Evolutionary conservation across 768 basidiomycete genomes (phyloP), one percentile per base, ranked within the genome.

Genomic region (Tylopilus balloui): DNA sequence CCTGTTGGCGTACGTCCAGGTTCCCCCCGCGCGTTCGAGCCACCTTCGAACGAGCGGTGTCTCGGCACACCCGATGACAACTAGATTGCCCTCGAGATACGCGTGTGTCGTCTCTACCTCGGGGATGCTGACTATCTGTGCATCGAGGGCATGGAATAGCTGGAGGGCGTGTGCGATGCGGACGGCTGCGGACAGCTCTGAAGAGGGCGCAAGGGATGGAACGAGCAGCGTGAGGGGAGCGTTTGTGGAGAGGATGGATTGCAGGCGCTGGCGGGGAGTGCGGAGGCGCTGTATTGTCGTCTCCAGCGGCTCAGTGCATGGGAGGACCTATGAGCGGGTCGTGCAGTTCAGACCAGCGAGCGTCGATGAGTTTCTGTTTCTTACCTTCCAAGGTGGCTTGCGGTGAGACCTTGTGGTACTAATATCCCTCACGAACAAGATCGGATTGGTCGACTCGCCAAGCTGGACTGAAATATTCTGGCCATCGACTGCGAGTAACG

Each of bases 101-200:
- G 17, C 12, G 7, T 6, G 43, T 7, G 41, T 10, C 10, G 1
- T 71, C 75, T 53, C 55, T 53, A 55, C 19, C 32, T 67, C 65
- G 35, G 42, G 11, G 41, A 56, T 75, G 76, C 28, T 62, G 54
- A 42, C 82, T 37, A 94, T 80, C 41, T 80, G 76, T 0, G 79
- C 64, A 52, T 92, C 89, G 19, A 93, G 63, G 50, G 78, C 75
- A 60, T 89, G 85, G 65, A 85, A 90, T 0, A 79, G 58, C 27
- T 79, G 68, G 15, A 92, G 69, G 52, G 81, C 78, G 60, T 90
- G 80, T 3, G 84, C 81, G 20, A 93, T 68, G 12, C 91, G 75
- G 11, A 76, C 62, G 3, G 87, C 90, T 3, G 81, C 65, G 0
- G 78, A 79, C 9, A 78, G 59, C 25, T 76, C 73, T n/a, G 62